phyloP scores from a whole-genome alignment of 2,329 filamentous ascomycete genomes.

The Monosporascus sp. region DNA sequence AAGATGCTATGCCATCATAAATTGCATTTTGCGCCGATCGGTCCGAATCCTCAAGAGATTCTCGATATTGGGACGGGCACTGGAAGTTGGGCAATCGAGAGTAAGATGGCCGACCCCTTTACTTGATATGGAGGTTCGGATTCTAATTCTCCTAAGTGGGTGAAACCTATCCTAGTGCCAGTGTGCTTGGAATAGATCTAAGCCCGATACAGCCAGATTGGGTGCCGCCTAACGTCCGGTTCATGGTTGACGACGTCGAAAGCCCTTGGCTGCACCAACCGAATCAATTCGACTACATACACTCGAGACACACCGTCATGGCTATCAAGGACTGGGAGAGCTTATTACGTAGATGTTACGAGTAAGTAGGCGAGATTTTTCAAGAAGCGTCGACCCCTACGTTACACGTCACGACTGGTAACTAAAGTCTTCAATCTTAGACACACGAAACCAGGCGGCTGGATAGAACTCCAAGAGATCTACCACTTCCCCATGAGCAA shows the following conservation, averaged over 20 bases:
- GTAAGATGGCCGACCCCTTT: slow-evolving; percentile 4
- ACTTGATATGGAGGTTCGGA: slow-evolving; percentile 2
- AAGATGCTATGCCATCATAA: slow-evolving; percentile 23
- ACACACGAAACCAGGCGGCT: slow-evolving; percentile 49
- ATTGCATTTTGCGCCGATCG: slow-evolving; percentile 18
- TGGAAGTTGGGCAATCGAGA: slow-evolving; percentile 27
- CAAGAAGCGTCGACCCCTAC: not conserved
- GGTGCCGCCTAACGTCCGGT: slow-evolving; percentile 36
- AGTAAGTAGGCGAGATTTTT: slow-evolving; percentile 32
- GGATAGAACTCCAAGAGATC: slow-evolving; percentile 52
- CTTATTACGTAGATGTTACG: slow-evolving; percentile 40
- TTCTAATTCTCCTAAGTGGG: slow-evolving; percentile 19
- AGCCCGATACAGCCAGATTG: slow-evolving; percentile 35
- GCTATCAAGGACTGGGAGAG: slow-evolving; percentile 52
- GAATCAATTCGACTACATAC: slow-evolving; percentile 57
- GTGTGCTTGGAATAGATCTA: slow-evolving; percentile 35
- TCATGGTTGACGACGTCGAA: slow-evolving; percentile 53
- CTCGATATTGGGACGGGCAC: slow-evolving; percentile 32
- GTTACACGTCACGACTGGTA: not conserved
- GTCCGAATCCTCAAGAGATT: slow-evolving; percentile 11
- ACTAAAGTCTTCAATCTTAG: slow-evolving; percentile 21
- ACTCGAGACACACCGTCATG: slow-evolving; percentile 53
- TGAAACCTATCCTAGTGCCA: slow-evolving; percentile 33
- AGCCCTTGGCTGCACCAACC: slow-evolving; percentile 49
- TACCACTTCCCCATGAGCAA: slow-evolving; percentile 44